A percentile compares a stretch with the other conserved stretches of the same genome.
phyloP scores from a whole-genome alignment of 2,329 filamentous ascomycete genomes.

The Pseudogymnoascus sp. region DNA sequence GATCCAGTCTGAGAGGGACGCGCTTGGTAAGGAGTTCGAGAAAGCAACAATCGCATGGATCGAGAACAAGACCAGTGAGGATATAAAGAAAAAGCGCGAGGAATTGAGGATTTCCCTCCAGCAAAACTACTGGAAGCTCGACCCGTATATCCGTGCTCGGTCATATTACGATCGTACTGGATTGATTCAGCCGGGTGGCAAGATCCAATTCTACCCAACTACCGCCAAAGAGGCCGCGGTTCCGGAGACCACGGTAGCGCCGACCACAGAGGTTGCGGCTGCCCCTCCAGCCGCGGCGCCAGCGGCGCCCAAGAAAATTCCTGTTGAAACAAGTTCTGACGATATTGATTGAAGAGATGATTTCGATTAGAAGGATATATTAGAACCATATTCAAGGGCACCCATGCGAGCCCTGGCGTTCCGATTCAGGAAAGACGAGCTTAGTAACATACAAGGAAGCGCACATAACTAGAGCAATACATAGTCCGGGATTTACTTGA shows the following conservation, averaged over 20 bases:
- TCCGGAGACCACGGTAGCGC: not conserved
- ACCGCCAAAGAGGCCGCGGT: constrained; percentile 10
- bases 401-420: not conserved
- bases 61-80: constrained; percentile 35
- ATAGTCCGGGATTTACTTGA: constrained; percentile 3
- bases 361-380: not conserved
- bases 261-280: constrained; percentile 8
- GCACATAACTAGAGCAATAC: constrained; percentile 9
- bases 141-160: constrained; percentile 76
- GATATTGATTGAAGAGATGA: constrained; percentile 22
- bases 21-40: constrained; percentile 67
- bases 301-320: not conserved
- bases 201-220: constrained; percentile 59
- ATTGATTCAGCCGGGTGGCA: constrained; percentile 58
- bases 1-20: constrained; percentile 54
- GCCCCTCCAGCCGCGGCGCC: constrained; percentile 15
- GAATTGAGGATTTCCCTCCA: constrained; percentile 54
- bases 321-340: constrained; percentile 20
- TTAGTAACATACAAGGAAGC: not conserved
- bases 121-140: constrained; percentile 78
- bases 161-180: constrained; percentile 79
- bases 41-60: constrained; percentile 70
- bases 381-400: constrained; percentile 3
- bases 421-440: not conserved
- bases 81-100: constrained; percentile 48